Conservation (phyloP, 768 basidiomycete species). For the Auricularia sp. region DNA sequence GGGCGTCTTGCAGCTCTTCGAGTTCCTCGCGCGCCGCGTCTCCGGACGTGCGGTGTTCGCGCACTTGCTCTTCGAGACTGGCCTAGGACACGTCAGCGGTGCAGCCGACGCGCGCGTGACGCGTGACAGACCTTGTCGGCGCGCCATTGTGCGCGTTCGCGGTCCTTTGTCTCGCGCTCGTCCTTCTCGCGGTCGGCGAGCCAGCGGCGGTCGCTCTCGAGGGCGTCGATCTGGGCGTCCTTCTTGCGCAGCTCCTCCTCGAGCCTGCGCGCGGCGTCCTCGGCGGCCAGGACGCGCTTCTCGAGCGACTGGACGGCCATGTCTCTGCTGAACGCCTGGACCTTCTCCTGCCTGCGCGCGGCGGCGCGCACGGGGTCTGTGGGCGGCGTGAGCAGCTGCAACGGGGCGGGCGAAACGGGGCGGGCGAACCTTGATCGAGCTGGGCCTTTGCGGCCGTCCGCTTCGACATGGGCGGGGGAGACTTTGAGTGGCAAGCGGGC, state of each 20-base stretch:
- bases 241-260: constrained; percentile 61
- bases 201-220: constrained; percentile 62
- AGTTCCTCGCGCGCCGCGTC: constrained; percentile 32
- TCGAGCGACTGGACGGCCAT: constrained; percentile 56
- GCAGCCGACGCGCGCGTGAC: not conserved
- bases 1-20: constrained; percentile 35
- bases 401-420: not conserved
- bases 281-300: constrained; percentile 51
- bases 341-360: constrained; percentile 3
- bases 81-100: constrained; percentile 22
- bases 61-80: constrained; percentile 41
- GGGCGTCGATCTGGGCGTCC: constrained; percentile 47
- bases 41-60: constrained; percentile 20
- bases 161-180: constrained; percentile 58
- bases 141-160: constrained; percentile 36
- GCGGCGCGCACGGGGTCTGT: not conserved
- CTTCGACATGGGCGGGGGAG: not conserved
- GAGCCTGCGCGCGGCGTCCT: constrained; percentile 51
- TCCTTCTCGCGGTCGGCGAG: constrained; percentile 58
- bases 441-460: not conserved
- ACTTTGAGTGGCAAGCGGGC: not conserved
- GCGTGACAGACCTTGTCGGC: constrained; percentile 49
- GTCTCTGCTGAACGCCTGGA: constrained; percentile 45
- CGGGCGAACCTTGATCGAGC: constrained; percentile 1
- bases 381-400: not conserved